Conservation (phyloP, 2,329 filamentous ascomycete genomes). For the Fusarium anthophilum region DNA sequence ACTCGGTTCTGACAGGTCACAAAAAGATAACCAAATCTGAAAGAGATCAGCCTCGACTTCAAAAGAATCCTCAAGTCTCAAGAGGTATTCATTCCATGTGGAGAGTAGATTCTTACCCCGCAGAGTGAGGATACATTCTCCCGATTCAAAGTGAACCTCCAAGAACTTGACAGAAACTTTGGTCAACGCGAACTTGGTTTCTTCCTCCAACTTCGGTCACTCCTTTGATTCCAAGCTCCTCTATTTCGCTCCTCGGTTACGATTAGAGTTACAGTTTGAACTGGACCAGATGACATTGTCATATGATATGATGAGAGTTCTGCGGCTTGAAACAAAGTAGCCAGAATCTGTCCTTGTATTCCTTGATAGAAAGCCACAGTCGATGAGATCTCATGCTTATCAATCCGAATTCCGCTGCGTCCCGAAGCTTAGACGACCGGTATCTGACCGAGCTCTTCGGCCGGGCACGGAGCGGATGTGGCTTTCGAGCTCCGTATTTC, state of each 20-base stretch:
- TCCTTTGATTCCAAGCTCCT: background rate
- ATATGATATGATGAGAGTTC: conserved; percentile 1
- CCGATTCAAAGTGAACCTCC: background rate
- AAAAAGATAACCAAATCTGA: background rate
- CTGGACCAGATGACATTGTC: background rate
- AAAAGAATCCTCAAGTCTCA: background rate
- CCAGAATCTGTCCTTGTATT: background rate
- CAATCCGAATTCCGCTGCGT: background rate
- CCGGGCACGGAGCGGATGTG: conserved; percentile 21
- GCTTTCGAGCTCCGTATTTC: background rate
- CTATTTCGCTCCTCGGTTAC: background rate
- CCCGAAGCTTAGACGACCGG: conserved; percentile 1
- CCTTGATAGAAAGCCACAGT: background rate
- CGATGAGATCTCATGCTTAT: background rate
- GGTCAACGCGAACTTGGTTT: background rate
- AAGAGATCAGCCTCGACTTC: background rate
- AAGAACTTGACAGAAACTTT: background rate
- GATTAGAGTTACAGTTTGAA: background rate
- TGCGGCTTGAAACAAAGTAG: background rate
- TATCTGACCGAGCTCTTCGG: background rate
- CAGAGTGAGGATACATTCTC: background rate
- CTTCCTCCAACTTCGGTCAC: background rate
- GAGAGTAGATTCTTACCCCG: background rate
- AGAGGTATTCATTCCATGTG: background rate
- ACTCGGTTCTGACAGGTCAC: conserved; percentile 1